These are phyloP conservation scores for Polymyxa betae DNA, from an alignment of 208 protist genomes.

Conservation along the genomic window DNA sequence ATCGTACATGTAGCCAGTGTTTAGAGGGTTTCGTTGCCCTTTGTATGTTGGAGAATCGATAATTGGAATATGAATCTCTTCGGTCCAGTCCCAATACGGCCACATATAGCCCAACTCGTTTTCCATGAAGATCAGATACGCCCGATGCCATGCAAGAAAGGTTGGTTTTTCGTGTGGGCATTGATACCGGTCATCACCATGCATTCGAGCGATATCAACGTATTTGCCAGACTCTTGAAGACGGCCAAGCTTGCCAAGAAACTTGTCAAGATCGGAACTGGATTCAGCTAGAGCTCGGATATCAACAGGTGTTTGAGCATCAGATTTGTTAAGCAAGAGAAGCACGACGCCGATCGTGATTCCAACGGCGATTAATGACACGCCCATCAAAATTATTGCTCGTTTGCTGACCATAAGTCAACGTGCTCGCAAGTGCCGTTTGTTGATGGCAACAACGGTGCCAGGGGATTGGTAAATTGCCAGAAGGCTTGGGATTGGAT, in stretches of 20 bases:
- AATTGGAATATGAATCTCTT: not conserved
- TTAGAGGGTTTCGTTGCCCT: not conserved
- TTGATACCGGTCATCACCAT: slow-evolving; percentile 5
- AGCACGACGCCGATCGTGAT: not conserved
- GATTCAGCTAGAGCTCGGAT: not conserved
- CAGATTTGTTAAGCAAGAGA: not conserved
- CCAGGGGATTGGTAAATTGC: too few relatives aligned
- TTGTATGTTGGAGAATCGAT: not conserved
- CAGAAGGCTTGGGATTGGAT: too few relatives aligned
- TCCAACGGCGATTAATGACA: not conserved
- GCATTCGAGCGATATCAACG: not conserved
- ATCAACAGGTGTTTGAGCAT: slow-evolving; percentile 9
- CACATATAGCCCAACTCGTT: not conserved
- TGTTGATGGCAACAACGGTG: too few relatives aligned
- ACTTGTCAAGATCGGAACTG: slow-evolving; percentile 21
- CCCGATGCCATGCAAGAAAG: slow-evolving; percentile 34
- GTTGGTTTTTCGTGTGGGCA: slow-evolving; percentile 36
- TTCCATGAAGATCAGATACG: slow-evolving; percentile 26
- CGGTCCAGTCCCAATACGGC: slow-evolving; percentile 51
- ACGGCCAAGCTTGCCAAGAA: not conserved
- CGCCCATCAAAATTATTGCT: not conserved
- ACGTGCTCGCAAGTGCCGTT: too few relatives aligned
- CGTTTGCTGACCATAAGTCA: too few relatives aligned
- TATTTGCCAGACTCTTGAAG: not conserved
- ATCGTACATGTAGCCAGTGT: not conserved